A percentile compares a stretch with the other conserved stretches of the same genome.
These are phyloP conservation scores for Camellia lanceoleosa DNA, from an alignment of 148 eudicot genomes.

Conservation along the genomic window DNA sequence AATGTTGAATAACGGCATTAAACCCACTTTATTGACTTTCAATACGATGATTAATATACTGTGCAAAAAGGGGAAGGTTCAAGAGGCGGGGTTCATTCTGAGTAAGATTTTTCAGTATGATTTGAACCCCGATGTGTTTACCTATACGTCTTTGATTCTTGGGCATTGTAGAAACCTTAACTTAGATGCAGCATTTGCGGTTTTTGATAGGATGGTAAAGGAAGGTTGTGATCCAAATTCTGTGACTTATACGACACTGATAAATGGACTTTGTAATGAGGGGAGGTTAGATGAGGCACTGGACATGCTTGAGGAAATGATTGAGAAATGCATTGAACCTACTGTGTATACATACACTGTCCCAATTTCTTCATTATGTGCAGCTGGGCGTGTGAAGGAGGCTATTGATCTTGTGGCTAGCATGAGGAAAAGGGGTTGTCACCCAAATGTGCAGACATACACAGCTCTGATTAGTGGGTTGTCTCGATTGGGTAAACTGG, in stretches of 20 bases:
- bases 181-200: conserved; percentile 45
- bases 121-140: conserved; percentile 58
- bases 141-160: conserved; percentile 63
- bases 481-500: conserved; percentile 41
- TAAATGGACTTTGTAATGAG: conserved; percentile 59
- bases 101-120: conserved; percentile 41
- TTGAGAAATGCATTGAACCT: conserved; percentile 54
- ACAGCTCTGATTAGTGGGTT: conserved; percentile 75
- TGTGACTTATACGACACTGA: conserved; percentile 54
- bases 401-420: conserved; percentile 47
- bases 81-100: conserved; percentile 46
- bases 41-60: conserved; percentile 66
- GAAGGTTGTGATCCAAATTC: conserved; percentile 55
- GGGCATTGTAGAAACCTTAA: conserved; percentile 59
- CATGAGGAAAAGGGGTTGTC: conserved; percentile 51
- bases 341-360: conserved; percentile 62
- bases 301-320: conserved; percentile 57
- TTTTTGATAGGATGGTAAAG: conserved; percentile 58
- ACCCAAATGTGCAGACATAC: conserved; percentile 72
- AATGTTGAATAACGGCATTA: conserved; percentile 45
- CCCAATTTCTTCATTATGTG: conserved; percentile 55
- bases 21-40: conserved; percentile 60
- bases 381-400: conserved; percentile 44
- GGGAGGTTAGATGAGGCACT: conserved; percentile 62
- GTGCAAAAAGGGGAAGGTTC: conserved; percentile 63